Evolutionary conservation across 2,329 filamentous ascomycete genomes (phyloP).

Genomic region (Mollisia scopiformis): DNA sequence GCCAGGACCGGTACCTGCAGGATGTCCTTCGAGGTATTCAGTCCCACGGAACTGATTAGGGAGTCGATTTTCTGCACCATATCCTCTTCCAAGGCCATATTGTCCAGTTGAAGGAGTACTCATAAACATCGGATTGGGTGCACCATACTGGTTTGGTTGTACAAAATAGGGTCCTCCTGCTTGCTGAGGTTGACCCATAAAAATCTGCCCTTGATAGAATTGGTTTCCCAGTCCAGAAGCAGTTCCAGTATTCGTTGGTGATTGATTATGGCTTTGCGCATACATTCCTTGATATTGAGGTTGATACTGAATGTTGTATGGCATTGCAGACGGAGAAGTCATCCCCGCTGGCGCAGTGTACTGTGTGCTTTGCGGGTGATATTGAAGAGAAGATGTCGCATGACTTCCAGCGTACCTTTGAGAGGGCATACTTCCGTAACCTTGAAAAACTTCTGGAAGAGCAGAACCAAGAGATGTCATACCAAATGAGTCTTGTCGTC

Average conservation of each 20-base stretch:
- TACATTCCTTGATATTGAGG: constrained; percentile 31
- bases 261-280: constrained; percentile 18
- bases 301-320: constrained; percentile 33
- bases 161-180: constrained; percentile 27
- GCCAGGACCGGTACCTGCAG: constrained; percentile 8
- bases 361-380: constrained; percentile 29
- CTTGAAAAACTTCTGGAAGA: constrained; percentile 33
- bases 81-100: constrained; percentile 23
- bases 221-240: constrained; percentile 18
- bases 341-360: constrained; percentile 19
- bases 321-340: constrained; percentile 21
- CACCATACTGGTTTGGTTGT: constrained; percentile 28
- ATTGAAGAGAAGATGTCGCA: constrained; percentile 23
- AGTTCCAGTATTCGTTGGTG: constrained; percentile 21
- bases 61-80: constrained; percentile 24
- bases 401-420: constrained; percentile 27
- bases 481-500: constrained; percentile 28
- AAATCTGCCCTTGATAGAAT: constrained; percentile 31
- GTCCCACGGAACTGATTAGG: constrained; percentile 19
- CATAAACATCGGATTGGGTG: constrained; percentile 28
- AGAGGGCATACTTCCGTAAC: constrained; percentile 19
- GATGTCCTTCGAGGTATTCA: constrained; percentile 15
- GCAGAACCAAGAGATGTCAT: constrained; percentile 29
- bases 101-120: constrained; percentile 15
- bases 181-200: constrained; percentile 29